Evolutionary conservation across 2,329 filamentous ascomycete species (phyloP), one percentile per base, ranked within the genome.

Genomic region (Trichoderma harzianum): DNA sequence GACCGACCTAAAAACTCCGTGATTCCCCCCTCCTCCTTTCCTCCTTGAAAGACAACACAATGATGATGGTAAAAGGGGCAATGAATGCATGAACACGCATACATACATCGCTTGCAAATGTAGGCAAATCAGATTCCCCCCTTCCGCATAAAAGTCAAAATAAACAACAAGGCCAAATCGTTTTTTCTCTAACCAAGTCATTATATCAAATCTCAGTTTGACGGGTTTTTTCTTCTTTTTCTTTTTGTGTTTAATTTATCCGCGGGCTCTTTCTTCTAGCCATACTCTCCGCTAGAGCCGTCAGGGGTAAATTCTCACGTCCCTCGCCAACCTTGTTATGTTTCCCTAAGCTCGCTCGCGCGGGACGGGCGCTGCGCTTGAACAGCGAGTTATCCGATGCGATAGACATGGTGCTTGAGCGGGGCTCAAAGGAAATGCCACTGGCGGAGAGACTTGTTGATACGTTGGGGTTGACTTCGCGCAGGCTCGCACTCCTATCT

Each of bases 241-340:
- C 16, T 12, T 24, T 28, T 11, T 30, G 69, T 57, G 21, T 16
- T 74, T 74, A 83, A 66, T 82, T 83, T 71, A 88, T 77, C 70
- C 87, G 79, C 4, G 87, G 86, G 74, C 87, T 89, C 82, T 89
- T 89, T 78, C 87, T 85, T 78, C 84, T 84, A 70, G 83, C 80
- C 32, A 82, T 73, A 65, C 85, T 84, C 77, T 86, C 81, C 24
- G 83, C 81, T 73, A 86, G 83, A n/a, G 82, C 80, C 64, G 79
- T 74, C 8, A 82, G 82, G 47, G 85, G 84, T 71, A 86, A 73
- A 72, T 89, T 89, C 79, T 89, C 87, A 57, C 85, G 79, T 7
- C 86, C 87, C 62, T 87, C 85, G 0, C 78, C 78, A 57, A 80
- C 73, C 36, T 79, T 73, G 16, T 78, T 75, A 51, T 65, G 74